These are phyloP conservation scores for Salix arbutifolia DNA, from an alignment of 345 rosid species.

Conservation along the genomic window DNA sequence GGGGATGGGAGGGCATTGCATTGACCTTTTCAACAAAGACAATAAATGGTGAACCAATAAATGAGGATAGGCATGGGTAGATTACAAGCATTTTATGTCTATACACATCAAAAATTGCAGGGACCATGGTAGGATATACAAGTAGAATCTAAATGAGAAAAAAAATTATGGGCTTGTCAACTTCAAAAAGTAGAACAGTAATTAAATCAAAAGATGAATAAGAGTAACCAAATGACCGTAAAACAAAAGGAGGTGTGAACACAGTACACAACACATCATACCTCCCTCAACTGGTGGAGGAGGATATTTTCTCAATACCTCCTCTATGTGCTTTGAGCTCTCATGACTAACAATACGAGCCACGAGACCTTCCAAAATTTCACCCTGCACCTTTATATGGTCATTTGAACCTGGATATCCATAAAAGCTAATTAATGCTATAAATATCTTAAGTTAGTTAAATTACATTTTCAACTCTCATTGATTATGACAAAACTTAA, in stretches of 20 bases:
- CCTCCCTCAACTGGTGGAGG: slow-evolving; percentile 66
- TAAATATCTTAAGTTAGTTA: not conserved
- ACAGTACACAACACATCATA: slow-evolving; percentile 17
- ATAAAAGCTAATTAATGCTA: not conserved
- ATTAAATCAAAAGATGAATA: not conserved
- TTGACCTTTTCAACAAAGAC: not conserved
- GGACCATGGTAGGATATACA: not conserved
- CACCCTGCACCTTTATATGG: slow-evolving; percentile 83
- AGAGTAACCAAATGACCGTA: not conserved
- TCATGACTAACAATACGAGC: slow-evolving; percentile 84
- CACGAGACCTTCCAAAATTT: slow-evolving; percentile 97
- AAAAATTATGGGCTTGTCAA: not conserved
- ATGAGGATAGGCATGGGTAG: too few species aligned
- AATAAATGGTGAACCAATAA: too few species aligned
- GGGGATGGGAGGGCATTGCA: not conserved
- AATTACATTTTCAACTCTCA: not conserved
- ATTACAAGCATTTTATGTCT: too few species aligned
- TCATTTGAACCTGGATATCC: slow-evolving; percentile 65
- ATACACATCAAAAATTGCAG: not conserved
- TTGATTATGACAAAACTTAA: not conserved
- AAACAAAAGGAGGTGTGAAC: not conserved
- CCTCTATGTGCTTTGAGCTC: slow-evolving; percentile 73
- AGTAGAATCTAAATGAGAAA: not conserved
- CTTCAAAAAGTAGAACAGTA: not conserved
- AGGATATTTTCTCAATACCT: slow-evolving; percentile 65